Base-by-base conservation (phyloP, 1,284 basidiomycete genomes). In the Microbotryum intermedium region DNA sequence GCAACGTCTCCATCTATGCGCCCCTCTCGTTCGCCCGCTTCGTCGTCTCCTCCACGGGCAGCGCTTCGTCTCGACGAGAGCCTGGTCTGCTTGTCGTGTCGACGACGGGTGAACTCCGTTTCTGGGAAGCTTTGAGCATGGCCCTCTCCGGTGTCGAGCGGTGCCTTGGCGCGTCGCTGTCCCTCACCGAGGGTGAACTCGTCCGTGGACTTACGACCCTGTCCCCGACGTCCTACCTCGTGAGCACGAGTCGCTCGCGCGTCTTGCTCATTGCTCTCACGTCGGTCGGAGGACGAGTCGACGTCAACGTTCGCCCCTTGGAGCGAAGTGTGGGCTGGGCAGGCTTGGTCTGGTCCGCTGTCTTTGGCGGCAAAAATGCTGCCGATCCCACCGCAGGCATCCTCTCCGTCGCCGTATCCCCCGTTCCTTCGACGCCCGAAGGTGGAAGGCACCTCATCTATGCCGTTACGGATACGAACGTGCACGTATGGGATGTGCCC, bases 1-100 rank as follows among this genome's bases (percentile, higher is more conserved):
- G 75, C 74, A 62, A 73, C 69, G 7, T 71, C 0, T 71, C 74
- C 20, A 64, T 68, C 26, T 68, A 67, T 2, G 60, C 70, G 8
- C 70, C 70, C 20, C 64, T 64, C 53, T 61, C 60, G 28, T 69
- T 69, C 60, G 59, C 61, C 34, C 61, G 65, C 34, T 65, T 72
- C 26, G 69, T 72, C 7, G 62, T 71, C 4, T 57, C 68, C 21
- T 60, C 67, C 3, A 61, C 73, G 2, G 73, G 70, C 2, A 69
- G 73, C 0, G 68, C 72, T n/a, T 64, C 74, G 0, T 66, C 71
- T 9, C 60, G 57, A 16, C 70, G 72, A 25, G 77, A 78, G 60
- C 77, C 77, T 0, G 76, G 77, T 16, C 73, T 77, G 43, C 64
- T 78, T 10, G 61, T 76, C 23, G 70, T 77, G 16, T 69, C 69